Evolutionary conservation across 106 monocot genomes (phyloP).

Genomic region (Dendrobium chrysotoxum): DNA sequence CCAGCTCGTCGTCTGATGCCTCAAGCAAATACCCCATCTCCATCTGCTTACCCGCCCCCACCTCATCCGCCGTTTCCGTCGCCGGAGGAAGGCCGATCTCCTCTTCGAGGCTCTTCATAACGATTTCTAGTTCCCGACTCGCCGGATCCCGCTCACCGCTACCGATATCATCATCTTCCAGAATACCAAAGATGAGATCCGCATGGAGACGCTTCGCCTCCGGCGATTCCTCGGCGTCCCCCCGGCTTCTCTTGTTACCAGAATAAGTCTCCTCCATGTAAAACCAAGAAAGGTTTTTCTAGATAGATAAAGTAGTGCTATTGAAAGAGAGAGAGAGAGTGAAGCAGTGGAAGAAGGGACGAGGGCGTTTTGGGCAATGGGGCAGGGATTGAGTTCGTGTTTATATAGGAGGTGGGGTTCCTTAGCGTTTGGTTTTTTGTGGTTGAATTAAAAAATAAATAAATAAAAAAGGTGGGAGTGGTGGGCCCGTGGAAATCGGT

Average conservation of each 20-base stretch:
- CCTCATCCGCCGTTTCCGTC: background rate
- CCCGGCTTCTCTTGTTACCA: background rate
- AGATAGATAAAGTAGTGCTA: too few relatives aligned
- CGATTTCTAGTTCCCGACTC: background rate
- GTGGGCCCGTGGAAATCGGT: background rate
- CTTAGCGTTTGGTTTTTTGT: background rate
- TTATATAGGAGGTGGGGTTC: background rate
- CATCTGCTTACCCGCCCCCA: background rate
- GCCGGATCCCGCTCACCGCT: conserved; percentile 14
- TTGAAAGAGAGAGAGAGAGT: too few relatives aligned
- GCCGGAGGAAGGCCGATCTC: conserved; percentile 16
- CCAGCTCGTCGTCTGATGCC: conserved; percentile 64
- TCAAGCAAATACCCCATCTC: conserved; percentile 45
- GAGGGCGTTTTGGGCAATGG: background rate
- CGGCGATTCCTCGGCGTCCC: background rate
- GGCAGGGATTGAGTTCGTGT: background rate
- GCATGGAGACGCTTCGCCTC: background rate
- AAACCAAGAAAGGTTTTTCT: background rate
- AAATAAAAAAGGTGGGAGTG: background rate
- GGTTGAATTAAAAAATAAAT: background rate
- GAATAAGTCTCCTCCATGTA: background rate
- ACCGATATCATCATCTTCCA: conserved; percentile 20
- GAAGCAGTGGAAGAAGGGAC: background rate
- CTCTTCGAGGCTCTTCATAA: conserved; percentile 49
- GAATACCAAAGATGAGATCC: conserved; percentile 2